Conservation (phyloP, 176 grass and related monocot species). For the Carex pumila region DNA sequence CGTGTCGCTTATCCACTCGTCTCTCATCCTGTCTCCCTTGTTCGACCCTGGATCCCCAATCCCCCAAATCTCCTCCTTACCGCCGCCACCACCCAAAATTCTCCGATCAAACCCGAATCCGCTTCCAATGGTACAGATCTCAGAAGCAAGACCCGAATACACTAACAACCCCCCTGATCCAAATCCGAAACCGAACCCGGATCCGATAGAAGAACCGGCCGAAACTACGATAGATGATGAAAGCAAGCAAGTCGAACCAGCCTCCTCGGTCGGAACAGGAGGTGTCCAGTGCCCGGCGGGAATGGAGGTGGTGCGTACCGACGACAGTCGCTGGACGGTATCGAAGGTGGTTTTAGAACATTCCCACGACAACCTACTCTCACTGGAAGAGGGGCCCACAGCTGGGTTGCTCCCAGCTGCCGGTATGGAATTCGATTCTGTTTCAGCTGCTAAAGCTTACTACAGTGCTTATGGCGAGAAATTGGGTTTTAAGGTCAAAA, state of each 20-base stretch:
- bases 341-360: slow-evolving; percentile 30
- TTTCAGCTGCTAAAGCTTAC: slow-evolving; percentile 33
- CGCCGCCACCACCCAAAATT: background rate
- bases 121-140: background rate
- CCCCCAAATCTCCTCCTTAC: background rate
- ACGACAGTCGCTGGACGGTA: slow-evolving; percentile 31
- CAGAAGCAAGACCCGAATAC: background rate
- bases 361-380: slow-evolving; percentile 20
- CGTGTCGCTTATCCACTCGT: slow-evolving; percentile 24
- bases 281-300: slow-evolving; percentile 12
- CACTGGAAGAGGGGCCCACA: slow-evolving; percentile 18
- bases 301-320: slow-evolving; percentile 31
- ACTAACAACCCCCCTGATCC: background rate
- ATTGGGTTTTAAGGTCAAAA: slow-evolving; percentile 33
- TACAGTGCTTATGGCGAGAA: slow-evolving; percentile 32
- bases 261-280: background rate
- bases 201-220: background rate
- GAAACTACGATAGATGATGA: slow-evolving; percentile 13
- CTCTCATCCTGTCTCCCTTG: slow-evolving; percentile 17
- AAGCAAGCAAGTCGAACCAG: background rate
- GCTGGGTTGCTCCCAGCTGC: slow-evolving; percentile 17
- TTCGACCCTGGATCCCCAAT: slow-evolving; percentile 20
- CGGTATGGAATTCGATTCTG: slow-evolving; percentile 42
- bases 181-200: background rate
- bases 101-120: background rate